Base-by-base conservation (phyloP, 805 yeast genomes). In the Saturnispora sanitii region DNA sequence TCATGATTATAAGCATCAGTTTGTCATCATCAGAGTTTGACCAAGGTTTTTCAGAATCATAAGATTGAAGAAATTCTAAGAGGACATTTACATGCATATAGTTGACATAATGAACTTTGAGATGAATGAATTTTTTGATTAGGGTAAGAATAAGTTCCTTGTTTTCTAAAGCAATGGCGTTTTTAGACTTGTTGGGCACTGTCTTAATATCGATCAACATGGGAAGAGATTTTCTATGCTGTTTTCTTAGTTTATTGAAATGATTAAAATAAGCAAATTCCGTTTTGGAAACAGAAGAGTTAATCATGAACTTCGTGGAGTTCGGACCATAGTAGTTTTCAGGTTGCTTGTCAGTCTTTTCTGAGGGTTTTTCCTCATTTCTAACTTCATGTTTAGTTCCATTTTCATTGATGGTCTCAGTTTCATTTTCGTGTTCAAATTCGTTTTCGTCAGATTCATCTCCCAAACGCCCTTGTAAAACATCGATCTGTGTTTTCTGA, bases 241-340 rank as follows among this genome's bases (percentile, higher is more conserved):
- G 57, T n/a, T 53, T 48, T 42, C 50, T 56, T 23, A 53, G 58
- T 36, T 52, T 53, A 32, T 58, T 51, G 32, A 50, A 51, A 32
- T 53, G 47, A 36, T 51, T 60, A 20, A 56, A 51, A 15, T 60
- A 58, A 18, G 43, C 44, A 8, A 50, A 46, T 15, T 56, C 54
- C 32, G 49, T 45, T 38, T 52, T 53, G 35, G 64, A 56, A 3
- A 45, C 45, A 3, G 57, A 42, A 2, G 62, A 52, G 27, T 66
- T 65, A 29, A 70, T 64, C 76, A 71, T 71, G 48, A 58, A 70
- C 31, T 58, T 55, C 6, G 70, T 62, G n/a, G 73, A 68, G 44
- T 65, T 70, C 1, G 77, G 76, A 0, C 76, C 76, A 49, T 69
- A 72, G 46, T 66, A 72, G 42, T 68, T 68, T 23, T 66, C 61